These are phyloP conservation scores for Arachis stenosperma DNA, from an alignment of 306 rosid species.

Conservation along the genomic window DNA sequence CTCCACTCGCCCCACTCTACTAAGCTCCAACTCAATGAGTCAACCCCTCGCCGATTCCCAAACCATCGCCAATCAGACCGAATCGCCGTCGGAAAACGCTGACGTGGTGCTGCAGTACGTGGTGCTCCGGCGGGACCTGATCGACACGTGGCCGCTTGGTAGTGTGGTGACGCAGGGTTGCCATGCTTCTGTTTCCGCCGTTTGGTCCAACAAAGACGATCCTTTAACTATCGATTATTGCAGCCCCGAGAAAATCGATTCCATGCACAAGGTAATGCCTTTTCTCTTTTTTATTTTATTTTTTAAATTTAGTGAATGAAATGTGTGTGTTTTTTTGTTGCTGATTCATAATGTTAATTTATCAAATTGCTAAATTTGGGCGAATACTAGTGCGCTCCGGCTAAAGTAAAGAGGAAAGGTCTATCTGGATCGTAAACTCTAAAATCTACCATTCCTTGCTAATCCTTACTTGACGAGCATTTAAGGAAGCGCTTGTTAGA, in stretches of 20 bases:
- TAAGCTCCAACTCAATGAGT: constrained; percentile 64
- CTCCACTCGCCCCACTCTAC: constrained; percentile 39
- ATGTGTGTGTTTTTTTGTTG: no score
- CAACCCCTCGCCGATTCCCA: constrained; percentile 44
- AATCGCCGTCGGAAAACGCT: constrained; percentile 34
- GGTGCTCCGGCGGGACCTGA: constrained; percentile 94
- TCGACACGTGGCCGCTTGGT: constrained; percentile 84
- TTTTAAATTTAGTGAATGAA: neutral
- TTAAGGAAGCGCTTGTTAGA: neutral
- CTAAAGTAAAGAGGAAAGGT: no score
- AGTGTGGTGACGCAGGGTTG: constrained; percentile 89
- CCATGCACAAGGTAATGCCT: constrained; percentile 72
- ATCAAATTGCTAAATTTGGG: neutral
- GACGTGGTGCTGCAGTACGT: constrained; percentile 79
- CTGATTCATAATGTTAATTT: neutral
- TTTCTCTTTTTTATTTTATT: neutral
- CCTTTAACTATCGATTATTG: constrained; percentile 66
- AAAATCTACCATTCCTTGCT: no score
- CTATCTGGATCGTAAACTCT: no score
- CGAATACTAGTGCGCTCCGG: no score
- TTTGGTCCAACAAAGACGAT: constrained; percentile 76
- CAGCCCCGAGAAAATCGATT: constrained; percentile 72
- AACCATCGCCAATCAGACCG: constrained; percentile 25
- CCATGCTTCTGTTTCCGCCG: constrained; percentile 84
- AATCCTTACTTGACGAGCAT: no score